Base-by-base conservation (phyloP, 176 grass and related monocot genomes). In the Dendrocalamus sinicus region DNA sequence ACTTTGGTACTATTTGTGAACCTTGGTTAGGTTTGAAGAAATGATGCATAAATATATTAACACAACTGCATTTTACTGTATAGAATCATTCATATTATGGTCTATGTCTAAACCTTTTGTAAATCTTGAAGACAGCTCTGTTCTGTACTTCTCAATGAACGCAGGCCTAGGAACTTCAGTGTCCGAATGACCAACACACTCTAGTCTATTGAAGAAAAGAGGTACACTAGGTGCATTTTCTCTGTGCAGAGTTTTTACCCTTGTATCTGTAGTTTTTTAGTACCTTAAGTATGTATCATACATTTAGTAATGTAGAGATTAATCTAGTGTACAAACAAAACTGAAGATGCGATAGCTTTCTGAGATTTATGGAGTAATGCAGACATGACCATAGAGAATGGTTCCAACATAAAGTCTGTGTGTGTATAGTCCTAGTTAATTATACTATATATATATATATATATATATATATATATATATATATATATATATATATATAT, bases 191-290 rank as follows among this genome's bases (percentile, higher is more conserved):
- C 52, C 8, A 32, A 46, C 19, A 23, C n/a, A 68, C 9, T 47
- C 40, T 8, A 57, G 51, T 39, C 45, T 48, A 24, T 57, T 85
- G 39, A 60, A 47, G 0, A 72, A 62, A 80, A 30, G 15, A 86
- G 76, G 84, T 73, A 80, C 43, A 73, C 15, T 37, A 20, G 44
- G 65, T 43, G 7, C 66, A 71, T 60, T 86, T 86, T 19, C 14
- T 72, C 4, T 40, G 11, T 60, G 40, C 64, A 70, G 12, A 6
- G 15, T 68, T 53, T 28, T 84, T 67, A 12, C 61, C 61, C 61
- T 13, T 14, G 61, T 28, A 10, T 1, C 8, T n/a, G 57, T 8
- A n/a, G 8, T 10, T 10, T 59, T 59, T 3, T 10, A n/a, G 57
- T n/a, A 58, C 55, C 20, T n/a, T n/a, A 20, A 58, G 55, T 10